A percentile compares a stretch with the other conserved stretches of the same genome.
phyloP scores from a whole-genome alignment of 495 filamentous ascomycete species.

The Parmelia sp. region DNA sequence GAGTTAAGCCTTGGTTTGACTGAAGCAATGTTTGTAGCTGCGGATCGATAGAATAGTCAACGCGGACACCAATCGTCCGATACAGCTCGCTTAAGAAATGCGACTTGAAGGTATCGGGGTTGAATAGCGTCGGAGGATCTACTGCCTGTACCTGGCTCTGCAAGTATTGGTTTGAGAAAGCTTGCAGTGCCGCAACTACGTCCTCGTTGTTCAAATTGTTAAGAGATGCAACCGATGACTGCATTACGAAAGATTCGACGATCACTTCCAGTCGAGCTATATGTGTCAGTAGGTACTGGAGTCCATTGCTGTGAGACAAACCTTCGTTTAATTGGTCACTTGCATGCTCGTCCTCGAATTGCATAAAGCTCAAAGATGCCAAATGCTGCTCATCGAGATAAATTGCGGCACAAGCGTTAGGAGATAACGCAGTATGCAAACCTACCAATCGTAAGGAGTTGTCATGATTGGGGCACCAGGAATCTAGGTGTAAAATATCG shows the following conservation, averaged over 20 bases:
- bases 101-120: conserved; percentile 34
- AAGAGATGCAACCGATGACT: conserved; percentile 51
- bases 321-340: conserved; percentile 36
- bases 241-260: conserved; percentile 49
- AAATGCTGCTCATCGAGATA: conserved; percentile 59
- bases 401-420: conserved; percentile 62
- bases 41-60: conserved; percentile 62
- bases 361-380: conserved; percentile 56
- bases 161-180: conserved; percentile 45
- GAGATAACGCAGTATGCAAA: conserved; percentile 64
- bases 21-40: conserved; percentile 64
- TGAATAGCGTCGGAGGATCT: neutral
- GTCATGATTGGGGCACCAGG: conserved; percentile 1
- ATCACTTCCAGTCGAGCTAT: conserved; percentile 29
- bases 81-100: conserved; percentile 60
- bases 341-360: conserved; percentile 43
- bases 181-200: conserved; percentile 57
- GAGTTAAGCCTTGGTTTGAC: conserved; percentile 44
- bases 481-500: conserved; percentile 26
- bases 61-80: conserved; percentile 56
- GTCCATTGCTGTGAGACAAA: conserved; percentile 28
- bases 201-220: conserved; percentile 64
- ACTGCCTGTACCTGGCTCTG: conserved; percentile 32
- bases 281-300: conserved; percentile 8
- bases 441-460: conserved; percentile 34